phyloP scores from a whole-genome alignment of 2,329 filamentous ascomycete genomes.

The Phialemonium atrogriseum region DNA sequence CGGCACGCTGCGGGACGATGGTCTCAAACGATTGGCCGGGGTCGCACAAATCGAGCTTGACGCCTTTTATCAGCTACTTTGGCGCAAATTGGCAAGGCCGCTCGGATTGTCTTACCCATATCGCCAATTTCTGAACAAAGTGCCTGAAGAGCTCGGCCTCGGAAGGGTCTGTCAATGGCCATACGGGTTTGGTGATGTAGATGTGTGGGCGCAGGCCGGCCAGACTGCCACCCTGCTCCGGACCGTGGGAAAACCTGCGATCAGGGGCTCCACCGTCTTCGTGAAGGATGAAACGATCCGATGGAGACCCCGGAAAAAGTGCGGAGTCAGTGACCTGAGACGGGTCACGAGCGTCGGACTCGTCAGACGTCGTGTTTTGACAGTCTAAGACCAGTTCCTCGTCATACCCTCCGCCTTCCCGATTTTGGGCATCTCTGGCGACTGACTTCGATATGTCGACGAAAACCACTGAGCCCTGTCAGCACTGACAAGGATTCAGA shows the following conservation, averaged over 20 bases:
- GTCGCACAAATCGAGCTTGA: slow-evolving; percentile 34
- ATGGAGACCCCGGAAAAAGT: slow-evolving; percentile 13
- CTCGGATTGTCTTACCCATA: slow-evolving; percentile 19
- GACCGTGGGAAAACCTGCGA: not conserved
- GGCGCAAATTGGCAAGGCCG: too few relatives aligned
- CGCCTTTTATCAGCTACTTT: not conserved
- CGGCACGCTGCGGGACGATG: slow-evolving; percentile 43
- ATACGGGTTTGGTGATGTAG: slow-evolving; percentile 15
- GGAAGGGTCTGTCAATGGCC: slow-evolving; percentile 17
- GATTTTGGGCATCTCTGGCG: slow-evolving; percentile 2
- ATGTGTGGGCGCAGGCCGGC: slow-evolving; percentile 6
- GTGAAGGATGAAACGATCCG: slow-evolving; percentile 20
- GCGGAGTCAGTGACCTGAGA: not conserved
- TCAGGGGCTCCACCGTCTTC: slow-evolving; percentile 9
- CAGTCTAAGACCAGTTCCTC: slow-evolving; percentile 1
- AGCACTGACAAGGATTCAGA: too few relatives aligned
- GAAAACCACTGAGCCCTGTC: slow-evolving; percentile 15
- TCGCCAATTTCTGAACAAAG: slow-evolving; percentile 23
- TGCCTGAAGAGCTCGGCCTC: slow-evolving; percentile 23
- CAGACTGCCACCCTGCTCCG: not conserved
- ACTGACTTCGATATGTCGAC: slow-evolving; percentile 16
- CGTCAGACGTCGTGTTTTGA: not conserved
- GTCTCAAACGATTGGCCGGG: slow-evolving; percentile 39
- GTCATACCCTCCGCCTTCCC: not conserved
- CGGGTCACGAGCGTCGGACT: slow-evolving; percentile 4